A percentile compares a stretch with the other conserved stretches of the same genome.
Conservation (phyloP, 768 basidiomycete genomes). For the Butyriboletus loyo region DNA sequence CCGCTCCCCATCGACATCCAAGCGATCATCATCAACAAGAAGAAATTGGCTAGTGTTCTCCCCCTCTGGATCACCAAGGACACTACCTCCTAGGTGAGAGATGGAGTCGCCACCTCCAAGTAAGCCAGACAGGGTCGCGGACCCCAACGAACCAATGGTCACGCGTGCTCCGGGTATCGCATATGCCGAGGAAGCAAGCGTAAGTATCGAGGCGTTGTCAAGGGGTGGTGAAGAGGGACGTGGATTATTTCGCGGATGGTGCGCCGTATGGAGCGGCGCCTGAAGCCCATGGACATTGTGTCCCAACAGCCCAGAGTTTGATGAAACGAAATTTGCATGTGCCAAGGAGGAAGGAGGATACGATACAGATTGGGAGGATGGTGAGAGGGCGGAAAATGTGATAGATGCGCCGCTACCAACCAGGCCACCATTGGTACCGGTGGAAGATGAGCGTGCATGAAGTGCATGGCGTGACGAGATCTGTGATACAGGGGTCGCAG, state of each 20-base stretch:
- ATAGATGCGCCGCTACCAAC: conserved; percentile 55
- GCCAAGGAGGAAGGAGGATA: conserved; percentile 39
- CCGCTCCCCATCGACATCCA: conserved; percentile 47
- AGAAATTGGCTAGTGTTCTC: conserved; percentile 69
- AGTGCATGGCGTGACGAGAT: conserved; percentile 48
- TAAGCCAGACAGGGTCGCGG: conserved; percentile 49
- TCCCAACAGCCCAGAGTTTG: conserved; percentile 33
- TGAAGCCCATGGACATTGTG: conserved; percentile 44
- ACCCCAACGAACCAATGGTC: conserved; percentile 43
- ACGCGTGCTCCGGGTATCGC: conserved; percentile 60
- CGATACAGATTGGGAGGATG: conserved; percentile 43
- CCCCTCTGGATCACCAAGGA: conserved; percentile 46
- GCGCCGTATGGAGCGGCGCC: conserved; percentile 86
- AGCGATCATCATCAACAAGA: conserved; percentile 62
- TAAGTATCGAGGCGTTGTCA: conserved; percentile 90
- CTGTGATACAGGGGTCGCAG: conserved; percentile 55
- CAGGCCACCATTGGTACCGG: conserved; percentile 45
- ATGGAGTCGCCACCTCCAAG: conserved; percentile 54
- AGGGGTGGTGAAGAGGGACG: conserved; percentile 86
- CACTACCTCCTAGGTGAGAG: conserved; percentile 69
- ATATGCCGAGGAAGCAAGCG: conserved; percentile 91
- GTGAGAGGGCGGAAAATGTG: conserved; percentile 70
- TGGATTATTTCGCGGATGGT: conserved; percentile 94
- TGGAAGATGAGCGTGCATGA: conserved; percentile 62
- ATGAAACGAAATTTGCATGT: conserved; percentile 16